Conservation (phyloP, 805 yeast species). For the Candida broadrunensis region DNA sequence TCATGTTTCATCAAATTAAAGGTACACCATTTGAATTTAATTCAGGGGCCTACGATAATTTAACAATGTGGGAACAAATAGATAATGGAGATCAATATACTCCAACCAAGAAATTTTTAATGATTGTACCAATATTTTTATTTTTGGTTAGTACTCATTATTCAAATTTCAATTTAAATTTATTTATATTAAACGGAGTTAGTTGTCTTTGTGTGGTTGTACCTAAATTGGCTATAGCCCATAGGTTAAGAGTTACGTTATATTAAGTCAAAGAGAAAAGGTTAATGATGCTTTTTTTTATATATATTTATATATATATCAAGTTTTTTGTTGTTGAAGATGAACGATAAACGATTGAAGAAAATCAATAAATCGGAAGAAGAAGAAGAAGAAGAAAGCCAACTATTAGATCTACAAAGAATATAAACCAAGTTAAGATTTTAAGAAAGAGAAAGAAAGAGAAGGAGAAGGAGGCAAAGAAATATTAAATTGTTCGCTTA, state of each 20-base stretch:
- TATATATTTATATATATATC: too few species aligned
- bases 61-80: conserved; percentile 98
- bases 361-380: too few species aligned
- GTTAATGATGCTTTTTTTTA: too few species aligned
- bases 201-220: conserved; percentile 85
- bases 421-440: too few species aligned
- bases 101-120: conserved; percentile 88
- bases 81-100: conserved; percentile 96
- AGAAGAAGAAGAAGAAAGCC: too few species aligned
- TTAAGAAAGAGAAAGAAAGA: too few species aligned
- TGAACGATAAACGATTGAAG: too few species aligned
- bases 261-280: conserved; percentile 15
- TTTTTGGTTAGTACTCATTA: conserved; percentile 89
- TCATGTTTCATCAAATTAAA: conserved; percentile 94
- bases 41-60: conserved; percentile 91
- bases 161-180: conserved; percentile 74
- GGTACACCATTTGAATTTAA: conserved; percentile 98
- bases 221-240: conserved; percentile 85
- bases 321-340: too few species aligned
- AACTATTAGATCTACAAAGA: too few species aligned
- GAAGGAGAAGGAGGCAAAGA: too few species aligned
- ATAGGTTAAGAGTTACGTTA: conserved; percentile 68
- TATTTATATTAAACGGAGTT: conserved; percentile 74
- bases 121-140: conserved; percentile 88
- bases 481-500: too few species aligned